phyloP scores from a whole-genome alignment of 2,329 filamentous ascomycete genomes.

The Acephala macrosclerotiorum region DNA sequence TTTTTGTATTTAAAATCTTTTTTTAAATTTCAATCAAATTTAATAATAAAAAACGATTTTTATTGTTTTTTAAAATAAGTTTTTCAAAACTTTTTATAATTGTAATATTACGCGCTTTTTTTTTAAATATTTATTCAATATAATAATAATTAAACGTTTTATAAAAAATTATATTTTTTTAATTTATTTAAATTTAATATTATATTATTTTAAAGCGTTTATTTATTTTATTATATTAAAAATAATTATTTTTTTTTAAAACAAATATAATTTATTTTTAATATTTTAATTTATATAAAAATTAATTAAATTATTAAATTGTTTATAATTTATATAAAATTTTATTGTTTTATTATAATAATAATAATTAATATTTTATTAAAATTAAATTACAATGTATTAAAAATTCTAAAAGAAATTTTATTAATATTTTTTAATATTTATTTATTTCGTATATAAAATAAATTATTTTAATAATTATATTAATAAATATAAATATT shows the following conservation, averaged over 20 bases:
- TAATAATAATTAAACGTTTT: conserved; percentile 28
- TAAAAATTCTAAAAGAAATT: too few species aligned
- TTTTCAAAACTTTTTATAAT: conserved; percentile 3
- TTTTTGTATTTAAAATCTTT: conserved; percentile 24
- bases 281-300: too few species aligned
- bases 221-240: conserved; percentile 26
- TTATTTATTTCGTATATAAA: too few species aligned
- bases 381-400: too few species aligned
- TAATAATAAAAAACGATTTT: conserved; percentile 24
- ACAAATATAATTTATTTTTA: too few species aligned
- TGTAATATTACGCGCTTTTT: conserved; percentile 15
- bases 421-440: too few species aligned
- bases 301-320: too few species aligned
- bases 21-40: conserved; percentile 21
- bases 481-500: too few species aligned
- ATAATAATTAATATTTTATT: background rate
- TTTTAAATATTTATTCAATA: conserved; percentile 28
- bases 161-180: conserved; percentile 22
- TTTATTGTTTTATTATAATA: background rate
- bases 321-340: too few species aligned
- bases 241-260: background rate
- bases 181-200: conserved; percentile 22
- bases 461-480: too few species aligned
- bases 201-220: conserved; percentile 23
- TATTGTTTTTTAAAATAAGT: conserved; percentile 9